Conservation (phyloP, 116 monocot genomes). For the Thalassia testudinum region DNA sequence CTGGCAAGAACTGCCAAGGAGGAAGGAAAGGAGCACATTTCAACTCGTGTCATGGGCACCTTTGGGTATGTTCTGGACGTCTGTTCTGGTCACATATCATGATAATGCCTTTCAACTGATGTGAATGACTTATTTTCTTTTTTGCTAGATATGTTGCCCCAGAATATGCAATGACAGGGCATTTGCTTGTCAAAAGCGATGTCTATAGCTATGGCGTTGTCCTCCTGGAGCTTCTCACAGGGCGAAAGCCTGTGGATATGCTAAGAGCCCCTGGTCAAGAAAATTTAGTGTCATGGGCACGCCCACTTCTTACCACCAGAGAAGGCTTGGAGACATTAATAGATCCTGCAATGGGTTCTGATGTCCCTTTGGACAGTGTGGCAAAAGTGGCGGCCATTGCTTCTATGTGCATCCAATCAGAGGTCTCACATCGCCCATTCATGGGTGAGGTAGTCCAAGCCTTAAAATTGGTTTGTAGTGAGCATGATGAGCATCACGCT, state of each 20-base stretch:
- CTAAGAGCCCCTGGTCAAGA: slow-evolving; percentile 63
- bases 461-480: slow-evolving; percentile 64
- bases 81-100: neutral
- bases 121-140: slow-evolving; percentile 1
- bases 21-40: slow-evolving; percentile 73
- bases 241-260: slow-evolving; percentile 85
- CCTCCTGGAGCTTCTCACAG: slow-evolving; percentile 80
- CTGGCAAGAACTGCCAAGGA: slow-evolving; percentile 63
- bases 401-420: slow-evolving; percentile 90
- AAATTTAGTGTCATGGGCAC: slow-evolving; percentile 80
- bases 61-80: slow-evolving; percentile 55
- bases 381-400: slow-evolving; percentile 95
- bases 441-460: slow-evolving; percentile 97
- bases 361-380: slow-evolving; percentile 30
- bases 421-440: slow-evolving; percentile 83
- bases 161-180: slow-evolving; percentile 95
- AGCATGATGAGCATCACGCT: slow-evolving; percentile 18
- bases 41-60: slow-evolving; percentile 93
- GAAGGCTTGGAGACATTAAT: slow-evolving; percentile 42
- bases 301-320: slow-evolving; percentile 67
- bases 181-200: slow-evolving; percentile 87
- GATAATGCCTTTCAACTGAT: neutral
- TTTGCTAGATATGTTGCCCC: slow-evolving; percentile 66
- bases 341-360: slow-evolving; percentile 46
- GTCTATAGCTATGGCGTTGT: slow-evolving; percentile 95